phyloP scores from a whole-genome alignment of 768 basidiomycete species.

The Termitomyces sp. region DNA sequence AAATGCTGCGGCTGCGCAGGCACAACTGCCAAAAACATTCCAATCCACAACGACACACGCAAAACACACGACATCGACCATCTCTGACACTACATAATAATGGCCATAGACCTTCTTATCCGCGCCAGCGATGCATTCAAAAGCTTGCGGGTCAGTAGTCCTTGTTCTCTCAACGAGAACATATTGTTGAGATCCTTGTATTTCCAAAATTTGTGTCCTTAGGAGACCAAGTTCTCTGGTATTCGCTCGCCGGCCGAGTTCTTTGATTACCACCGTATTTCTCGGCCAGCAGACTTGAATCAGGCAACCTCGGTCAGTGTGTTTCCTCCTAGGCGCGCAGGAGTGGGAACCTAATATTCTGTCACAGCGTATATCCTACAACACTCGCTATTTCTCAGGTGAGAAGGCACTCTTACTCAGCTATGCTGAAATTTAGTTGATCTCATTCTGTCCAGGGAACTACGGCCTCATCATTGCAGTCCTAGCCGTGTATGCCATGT shows the following conservation, averaged over 20 bases:
- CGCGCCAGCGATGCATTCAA: constrained; percentile 69
- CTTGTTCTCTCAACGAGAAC: neutral
- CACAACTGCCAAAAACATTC: neutral
- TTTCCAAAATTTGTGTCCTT: constrained; percentile 2
- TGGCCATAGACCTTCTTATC: constrained; percentile 61
- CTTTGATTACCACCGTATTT: constrained; percentile 80
- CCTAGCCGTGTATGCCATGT: constrained; percentile 88
- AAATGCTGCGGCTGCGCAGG: constrained; percentile 19
- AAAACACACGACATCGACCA: constrained; percentile 10
- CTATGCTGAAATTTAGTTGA: constrained; percentile 6
- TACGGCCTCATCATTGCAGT: constrained; percentile 77
- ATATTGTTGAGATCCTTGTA: neutral
- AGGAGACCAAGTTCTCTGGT: constrained; percentile 80
- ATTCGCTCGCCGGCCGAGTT: constrained; percentile 74
- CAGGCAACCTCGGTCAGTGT: constrained; percentile 67
- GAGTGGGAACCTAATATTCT: neutral
- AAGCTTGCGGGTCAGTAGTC: constrained; percentile 58
- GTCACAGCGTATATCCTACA: constrained; percentile 85
- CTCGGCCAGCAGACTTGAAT: constrained; percentile 80
- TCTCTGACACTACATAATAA: constrained; percentile 8
- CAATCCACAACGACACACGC: constrained; percentile 10
- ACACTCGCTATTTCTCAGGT: constrained; percentile 89
- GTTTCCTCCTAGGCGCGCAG: neutral
- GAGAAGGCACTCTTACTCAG: constrained; percentile 7
- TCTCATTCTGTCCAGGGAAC: constrained; percentile 56